Conservation (phyloP, 225 moss, liverwort and hornwort genomes). For the Physcomitrellopsis africana region DNA sequence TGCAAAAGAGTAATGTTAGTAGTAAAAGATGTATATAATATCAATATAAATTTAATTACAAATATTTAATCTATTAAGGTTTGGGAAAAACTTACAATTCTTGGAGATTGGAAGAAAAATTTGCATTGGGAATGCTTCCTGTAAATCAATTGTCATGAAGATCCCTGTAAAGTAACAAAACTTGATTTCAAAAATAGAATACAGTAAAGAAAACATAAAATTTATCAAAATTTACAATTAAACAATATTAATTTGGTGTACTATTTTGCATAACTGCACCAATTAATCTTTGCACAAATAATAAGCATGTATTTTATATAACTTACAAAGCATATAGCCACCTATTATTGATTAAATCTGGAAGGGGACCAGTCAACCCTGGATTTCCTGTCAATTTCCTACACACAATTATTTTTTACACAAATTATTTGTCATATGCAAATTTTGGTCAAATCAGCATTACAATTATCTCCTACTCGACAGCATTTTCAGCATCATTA, state of each 20-base stretch:
- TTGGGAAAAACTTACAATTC: not conserved
- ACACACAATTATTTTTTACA: not conserved
- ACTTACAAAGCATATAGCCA: constrained; percentile 18
- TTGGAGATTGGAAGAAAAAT: not conserved
- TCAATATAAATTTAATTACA: too few species aligned
- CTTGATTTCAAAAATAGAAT: not conserved
- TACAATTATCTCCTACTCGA: not conserved
- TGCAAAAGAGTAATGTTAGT: too few species aligned
- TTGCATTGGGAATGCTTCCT: not conserved
- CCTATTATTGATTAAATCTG: not conserved
- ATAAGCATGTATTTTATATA: too few species aligned
- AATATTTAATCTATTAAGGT: too few species aligned
- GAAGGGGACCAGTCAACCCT: not conserved
- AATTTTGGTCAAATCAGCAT: not conserved
- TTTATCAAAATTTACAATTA: not conserved
- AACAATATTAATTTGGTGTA: too few species aligned
- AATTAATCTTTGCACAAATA: too few species aligned
- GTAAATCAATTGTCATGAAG: constrained; percentile 19
- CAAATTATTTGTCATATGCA: not conserved
- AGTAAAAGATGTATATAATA: too few species aligned
- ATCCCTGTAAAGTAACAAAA: not conserved
- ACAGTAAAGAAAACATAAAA: not conserved
- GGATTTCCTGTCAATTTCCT: constrained; percentile 19
- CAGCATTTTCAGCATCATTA: not conserved
- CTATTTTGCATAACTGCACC: not conserved